A percentile compares a stretch with the other conserved stretches of the same genome.
Evolutionary conservation across 495 filamentous ascomycete species (phyloP).

Genomic region (Xylaria longipes): DNA sequence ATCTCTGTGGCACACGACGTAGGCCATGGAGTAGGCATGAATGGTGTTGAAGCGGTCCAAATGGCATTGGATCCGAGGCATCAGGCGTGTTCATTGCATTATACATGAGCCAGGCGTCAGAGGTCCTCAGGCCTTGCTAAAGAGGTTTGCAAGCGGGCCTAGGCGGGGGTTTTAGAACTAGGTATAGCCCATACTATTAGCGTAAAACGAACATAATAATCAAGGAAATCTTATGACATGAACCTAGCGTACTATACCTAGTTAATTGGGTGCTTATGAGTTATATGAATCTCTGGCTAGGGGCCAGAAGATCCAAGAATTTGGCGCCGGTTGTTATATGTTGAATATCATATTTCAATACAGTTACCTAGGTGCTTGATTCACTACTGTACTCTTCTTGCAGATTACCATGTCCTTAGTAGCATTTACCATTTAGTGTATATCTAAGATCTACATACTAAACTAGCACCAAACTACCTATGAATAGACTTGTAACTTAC

Average conservation of each 20-base stretch:
- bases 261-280: background rate
- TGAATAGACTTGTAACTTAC: background rate
- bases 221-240: background rate
- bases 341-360: background rate
- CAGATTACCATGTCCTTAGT: too few relatives aligned
- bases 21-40: background rate
- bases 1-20: background rate
- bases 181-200: background rate
- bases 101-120: constrained; percentile 39
- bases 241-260: background rate
- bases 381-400: too few relatives aligned
- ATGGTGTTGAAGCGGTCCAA: background rate
- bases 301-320: background rate
- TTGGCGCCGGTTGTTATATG: background rate
- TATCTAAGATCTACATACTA: background rate
- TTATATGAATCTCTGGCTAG: background rate
- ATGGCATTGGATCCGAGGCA: background rate
- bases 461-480: background rate
- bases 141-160: background rate
- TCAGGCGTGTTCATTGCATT: constrained; percentile 29
- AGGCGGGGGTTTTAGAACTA: background rate
- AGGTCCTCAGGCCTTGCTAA: background rate
- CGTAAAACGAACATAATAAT: background rate
- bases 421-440: too few relatives aligned
- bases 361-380: too few relatives aligned